A percentile compares a stretch with the other conserved stretches of the same genome.
phyloP scores from a whole-genome alignment of 2,329 filamentous ascomycete genomes.

The Botrytis aclada region DNA sequence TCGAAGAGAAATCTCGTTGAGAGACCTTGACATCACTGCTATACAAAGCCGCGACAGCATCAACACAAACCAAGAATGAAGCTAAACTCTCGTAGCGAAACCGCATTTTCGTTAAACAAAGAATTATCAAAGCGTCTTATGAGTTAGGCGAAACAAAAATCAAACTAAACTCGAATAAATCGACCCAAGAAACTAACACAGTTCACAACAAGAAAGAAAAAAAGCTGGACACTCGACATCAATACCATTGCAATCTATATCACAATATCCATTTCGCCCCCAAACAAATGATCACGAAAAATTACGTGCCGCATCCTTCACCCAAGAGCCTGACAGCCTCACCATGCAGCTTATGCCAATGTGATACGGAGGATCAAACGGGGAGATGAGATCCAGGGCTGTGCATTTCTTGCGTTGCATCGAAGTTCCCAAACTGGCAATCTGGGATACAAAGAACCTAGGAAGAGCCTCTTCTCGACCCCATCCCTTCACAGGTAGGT shows the following conservation, averaged over 20 bases:
- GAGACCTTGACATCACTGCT: neutral
- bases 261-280: too few species aligned
- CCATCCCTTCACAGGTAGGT: neutral
- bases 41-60: neutral
- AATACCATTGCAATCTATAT: neutral
- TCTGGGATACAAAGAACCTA: neutral
- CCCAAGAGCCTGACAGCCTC: neutral
- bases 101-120: neutral
- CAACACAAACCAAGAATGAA: neutral
- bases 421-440: neutral
- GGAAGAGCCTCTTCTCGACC: neutral
- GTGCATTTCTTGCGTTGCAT: neutral
- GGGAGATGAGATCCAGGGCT: neutral
- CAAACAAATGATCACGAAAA: neutral
- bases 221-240: neutral
- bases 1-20: neutral
- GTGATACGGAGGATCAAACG: constrained; percentile 1
- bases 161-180: neutral
- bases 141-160: neutral
- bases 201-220: neutral
- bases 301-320: neutral
- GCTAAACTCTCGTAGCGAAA: neutral
- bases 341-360: neutral
- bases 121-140: neutral
- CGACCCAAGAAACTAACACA: neutral